These are phyloP conservation scores for Pseudogymnoascus sp. DNA, from an alignment of 2,329 filamentous ascomycete genomes.

Conservation along the genomic window DNA sequence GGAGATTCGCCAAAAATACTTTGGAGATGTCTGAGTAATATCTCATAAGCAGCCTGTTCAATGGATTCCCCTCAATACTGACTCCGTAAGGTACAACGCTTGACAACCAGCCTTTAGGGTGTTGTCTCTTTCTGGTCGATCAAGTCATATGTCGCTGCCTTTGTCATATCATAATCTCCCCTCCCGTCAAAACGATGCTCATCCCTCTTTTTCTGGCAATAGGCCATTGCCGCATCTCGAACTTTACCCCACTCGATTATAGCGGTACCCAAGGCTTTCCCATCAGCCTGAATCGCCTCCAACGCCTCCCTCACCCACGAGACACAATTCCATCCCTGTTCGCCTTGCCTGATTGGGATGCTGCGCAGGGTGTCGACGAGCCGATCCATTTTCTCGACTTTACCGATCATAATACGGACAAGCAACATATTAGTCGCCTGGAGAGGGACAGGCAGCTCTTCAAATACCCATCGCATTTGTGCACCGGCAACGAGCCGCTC, in stretches of 20 bases:
- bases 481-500: not conserved
- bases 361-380: slow-evolving; percentile 29
- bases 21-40: slow-evolving; percentile 26
- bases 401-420: slow-evolving; percentile 33
- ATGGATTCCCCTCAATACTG: not conserved
- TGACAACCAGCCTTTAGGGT: not conserved
- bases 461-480: not conserved
- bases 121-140: slow-evolving; percentile 11
- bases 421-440: slow-evolving; percentile 27
- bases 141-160: slow-evolving; percentile 14
- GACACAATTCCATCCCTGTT: slow-evolving; percentile 34
- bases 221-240: slow-evolving; percentile 29
- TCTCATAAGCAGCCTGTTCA: not conserved
- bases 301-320: slow-evolving; percentile 34
- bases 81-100: not conserved
- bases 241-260: slow-evolving; percentile 33
- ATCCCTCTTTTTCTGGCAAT: slow-evolving; percentile 26
- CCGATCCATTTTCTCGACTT: slow-evolving; percentile 30
- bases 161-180: slow-evolving; percentile 12
- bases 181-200: slow-evolving; percentile 18
- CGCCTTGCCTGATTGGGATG: slow-evolving; percentile 29
- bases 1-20: slow-evolving; percentile 30
- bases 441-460: slow-evolving; percentile 9
- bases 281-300: slow-evolving; percentile 28
- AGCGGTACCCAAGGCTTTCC: slow-evolving; percentile 32